Base-by-base conservation (phyloP, 345 rosid species). In the Streptanthus diversifolius region DNA sequence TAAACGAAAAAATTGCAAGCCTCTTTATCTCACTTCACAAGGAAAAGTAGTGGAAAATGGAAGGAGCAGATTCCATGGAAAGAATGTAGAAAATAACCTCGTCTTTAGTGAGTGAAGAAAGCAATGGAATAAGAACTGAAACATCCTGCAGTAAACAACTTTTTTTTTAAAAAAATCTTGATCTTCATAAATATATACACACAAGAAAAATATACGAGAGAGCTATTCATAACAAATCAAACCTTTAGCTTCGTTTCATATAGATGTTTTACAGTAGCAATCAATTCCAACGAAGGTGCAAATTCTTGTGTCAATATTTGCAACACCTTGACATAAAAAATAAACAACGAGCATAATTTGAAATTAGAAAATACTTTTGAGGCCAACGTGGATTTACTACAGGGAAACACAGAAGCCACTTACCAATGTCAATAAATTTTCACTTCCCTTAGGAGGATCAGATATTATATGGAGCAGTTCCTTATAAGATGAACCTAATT, bases 361-460 rank as follows among this genome's bases (percentile, higher is more conserved):
- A 63, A 51, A 48, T 63, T 44, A 62, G 63, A 75, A 59, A n/a
- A 15, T 70, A 67, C 17, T 19, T 67, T 30, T 32, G 37, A 57
- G 35, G 56, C 51, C 77, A 39, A 66, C 61, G 32, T 36, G 45
- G 45, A 57, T 19, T 41, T 73, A 62, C 62, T 9, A 45, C 54
- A 47, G 36, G 30, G 27, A 33, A 55, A 79, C 48, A 70, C 66
- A 51, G 54, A 67, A 56, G 74, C 56, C 65, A 76, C 79, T 70
- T 83, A 95, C 99, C 83, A 86, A 80, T 58, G 84, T 90, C 87
- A 95, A 81, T 69, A 95, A 93, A 82, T 90, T 88, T 84, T 95
- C 99, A 82, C 97, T 91, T 83, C 97, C 97, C 84, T 84, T 88
- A 48, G 99, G 99, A 29, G 97, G 99, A 79, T 91, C 89, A 52